Evolutionary conservation across 257 asterid species (phyloP), one percentile per base, ranked within the genome.

Genomic region (Voacanga thouarsii): DNA sequence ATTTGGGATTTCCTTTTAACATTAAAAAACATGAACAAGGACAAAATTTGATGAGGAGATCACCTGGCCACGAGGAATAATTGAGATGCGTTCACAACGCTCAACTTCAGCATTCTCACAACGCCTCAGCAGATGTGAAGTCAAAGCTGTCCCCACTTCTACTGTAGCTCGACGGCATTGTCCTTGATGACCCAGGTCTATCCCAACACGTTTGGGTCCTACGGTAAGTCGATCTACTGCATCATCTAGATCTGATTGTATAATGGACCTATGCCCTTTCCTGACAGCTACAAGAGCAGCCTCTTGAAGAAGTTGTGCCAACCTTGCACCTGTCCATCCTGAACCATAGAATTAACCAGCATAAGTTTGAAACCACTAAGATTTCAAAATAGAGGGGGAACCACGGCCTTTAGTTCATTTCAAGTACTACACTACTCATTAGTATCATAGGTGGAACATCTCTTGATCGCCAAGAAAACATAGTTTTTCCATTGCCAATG

Each of bases 211-310:
- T 82, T 81, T 93, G 16, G 98, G 98, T 70, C 99, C 99, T 71
- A 96, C 94, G n/a, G 98, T 93, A 45, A 96, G 97, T 74, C 99
- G 90, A 80, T 90, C 97, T 57, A 92, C 97, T n/a, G 98, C 99
- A 84, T 92, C 94, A 85, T 96, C 97, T 89, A 96, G 82, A 85
- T 96, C 99, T 8, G 96, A 77, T 37, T 86, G 87, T 82, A 93
- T 85, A 83, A 96, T 92, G 61, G 95, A 89, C 76, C 86, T 47
- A 68, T 93, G 99, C 51, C 94, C 87, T 85, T 84, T 96, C 85
- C 99, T 89, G 60, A 96, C 99, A 53, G 99, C 99, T 76, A 96
- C 97, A 74, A 96, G 95, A 84, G 99, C 98, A 41, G 98, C 97
- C 88, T 96, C 99, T 80, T 93, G 99, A 83, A 96, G 97, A 76